Evolutionary conservation across 2,329 filamentous ascomycete genomes (phyloP).

Genomic region (Verticillium albo-atrum): DNA sequence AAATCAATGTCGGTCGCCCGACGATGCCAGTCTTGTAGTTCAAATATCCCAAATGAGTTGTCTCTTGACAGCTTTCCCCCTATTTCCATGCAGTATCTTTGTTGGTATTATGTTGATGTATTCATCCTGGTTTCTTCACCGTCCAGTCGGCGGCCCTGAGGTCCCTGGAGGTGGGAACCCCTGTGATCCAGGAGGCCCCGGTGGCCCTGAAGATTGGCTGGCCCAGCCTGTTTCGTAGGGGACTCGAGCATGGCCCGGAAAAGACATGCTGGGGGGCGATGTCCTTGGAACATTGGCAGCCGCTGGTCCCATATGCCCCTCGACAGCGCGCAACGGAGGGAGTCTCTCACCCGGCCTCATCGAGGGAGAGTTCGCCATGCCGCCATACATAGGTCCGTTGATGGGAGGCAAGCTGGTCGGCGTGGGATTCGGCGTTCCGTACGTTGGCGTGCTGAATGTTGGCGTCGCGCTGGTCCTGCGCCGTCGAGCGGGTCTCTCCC

Average conservation of each 20-base stretch:
- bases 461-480: slow-evolving; percentile 43
- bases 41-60: background rate
- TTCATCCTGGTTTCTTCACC: background rate
- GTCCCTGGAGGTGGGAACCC: slow-evolving; percentile 2
- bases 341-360: slow-evolving; percentile 36
- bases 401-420: slow-evolving; percentile 36
- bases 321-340: slow-evolving; percentile 43
- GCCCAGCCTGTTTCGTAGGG: slow-evolving; percentile 14
- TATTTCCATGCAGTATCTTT: background rate
- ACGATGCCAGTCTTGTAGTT: slow-evolving; percentile 10
- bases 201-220: background rate
- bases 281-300: background rate
- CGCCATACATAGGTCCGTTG: slow-evolving; percentile 29
- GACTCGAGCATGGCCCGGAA: slow-evolving; percentile 10
- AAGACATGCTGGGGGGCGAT: slow-evolving; percentile 5
- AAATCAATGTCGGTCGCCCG: slow-evolving; percentile 10
- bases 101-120: background rate
- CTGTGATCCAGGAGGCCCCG: slow-evolving; percentile 1
- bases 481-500: slow-evolving; percentile 41
- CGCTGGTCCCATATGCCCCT: slow-evolving; percentile 21
- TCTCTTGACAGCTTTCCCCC: background rate
- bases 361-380: slow-evolving; percentile 30
- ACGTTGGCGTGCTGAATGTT: slow-evolving; percentile 34
- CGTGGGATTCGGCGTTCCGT: slow-evolving; percentile 28
- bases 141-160: slow-evolving; percentile 2